Percentiles rank a stretch among this genome's conserved stretches.
phyloP scores from a whole-genome alignment of 2,329 filamentous ascomycete species.

The Cryphonectria radicalis region DNA sequence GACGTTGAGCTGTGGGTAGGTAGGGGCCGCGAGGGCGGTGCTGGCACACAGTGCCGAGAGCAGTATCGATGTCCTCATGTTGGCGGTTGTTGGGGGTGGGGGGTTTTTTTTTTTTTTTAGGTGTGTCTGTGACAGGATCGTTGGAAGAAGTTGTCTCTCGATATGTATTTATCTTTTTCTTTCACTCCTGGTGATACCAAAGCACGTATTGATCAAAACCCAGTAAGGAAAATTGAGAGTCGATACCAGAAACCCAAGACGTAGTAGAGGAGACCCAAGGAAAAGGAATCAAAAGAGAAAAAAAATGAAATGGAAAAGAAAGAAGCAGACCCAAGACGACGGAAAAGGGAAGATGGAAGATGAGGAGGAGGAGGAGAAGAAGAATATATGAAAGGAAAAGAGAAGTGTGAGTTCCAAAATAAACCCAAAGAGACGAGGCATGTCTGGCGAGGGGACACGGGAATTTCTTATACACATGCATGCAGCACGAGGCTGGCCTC shows the following conservation, averaged over 20 bases:
- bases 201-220: neutral
- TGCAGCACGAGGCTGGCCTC: slow-evolving; percentile 18
- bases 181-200: neutral
- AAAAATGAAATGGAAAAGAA: slow-evolving; percentile 25
- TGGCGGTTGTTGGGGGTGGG: slow-evolving; percentile 32
- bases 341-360: slow-evolving; percentile 16
- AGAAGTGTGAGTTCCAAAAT: slow-evolving; percentile 8
- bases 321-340: slow-evolving; percentile 22
- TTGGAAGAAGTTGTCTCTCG: slow-evolving; percentile 1
- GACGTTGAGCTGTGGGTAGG: slow-evolving; percentile 51
- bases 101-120: neutral
- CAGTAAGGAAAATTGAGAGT: slow-evolving; percentile 14
- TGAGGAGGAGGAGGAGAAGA: neutral
- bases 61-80: slow-evolving; percentile 57
- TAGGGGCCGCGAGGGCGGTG: slow-evolving; percentile 49
- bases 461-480: slow-evolving; percentile 17
- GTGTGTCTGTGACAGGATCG: neutral
- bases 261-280: slow-evolving; percentile 20
- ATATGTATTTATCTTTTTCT: neutral
- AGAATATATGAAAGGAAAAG: neutral
- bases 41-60: slow-evolving; percentile 50
- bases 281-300: slow-evolving; percentile 20
- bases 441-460: slow-evolving; percentile 9
- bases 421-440: slow-evolving; percentile 7
- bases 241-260: slow-evolving; percentile 20